A percentile compares a stretch with the other conserved stretches of the same genome.
These are phyloP conservation scores for Sphaerulina musiva DNA, from an alignment of 2,329 filamentous ascomycete genomes.

Conservation along the genomic window DNA sequence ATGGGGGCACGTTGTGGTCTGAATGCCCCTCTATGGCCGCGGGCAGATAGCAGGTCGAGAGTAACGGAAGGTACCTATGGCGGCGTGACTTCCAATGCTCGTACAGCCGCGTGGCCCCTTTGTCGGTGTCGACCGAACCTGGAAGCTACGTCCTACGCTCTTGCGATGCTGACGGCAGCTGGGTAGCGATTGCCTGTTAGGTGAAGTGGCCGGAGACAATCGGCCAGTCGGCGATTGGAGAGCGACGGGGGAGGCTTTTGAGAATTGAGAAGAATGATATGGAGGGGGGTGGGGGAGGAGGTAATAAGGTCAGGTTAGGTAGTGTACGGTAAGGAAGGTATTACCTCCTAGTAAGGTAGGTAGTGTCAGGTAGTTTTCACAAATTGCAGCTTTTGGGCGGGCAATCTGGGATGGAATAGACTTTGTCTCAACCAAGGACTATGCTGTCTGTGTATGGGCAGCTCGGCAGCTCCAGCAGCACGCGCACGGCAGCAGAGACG, in stretches of 20 bases:
- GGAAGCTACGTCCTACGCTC: neutral
- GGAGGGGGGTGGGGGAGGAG: neutral
- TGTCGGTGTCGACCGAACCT: slow-evolving; percentile 1
- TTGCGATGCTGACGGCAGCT: neutral
- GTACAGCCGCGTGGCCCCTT: neutral
- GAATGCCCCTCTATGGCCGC: slow-evolving; percentile 4
- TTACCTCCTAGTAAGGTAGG: too few relatives aligned
- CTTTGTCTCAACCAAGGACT: neutral
- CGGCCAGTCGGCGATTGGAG: neutral
- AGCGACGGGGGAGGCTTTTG: neutral
- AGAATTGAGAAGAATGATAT: neutral
- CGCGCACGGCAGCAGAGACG: neutral
- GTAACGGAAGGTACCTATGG: neutral
- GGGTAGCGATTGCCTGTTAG: slow-evolving; percentile 1
- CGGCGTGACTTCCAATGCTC: neutral
- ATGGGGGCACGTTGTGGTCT: slow-evolving; percentile 4
- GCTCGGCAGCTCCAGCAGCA: too few relatives aligned
- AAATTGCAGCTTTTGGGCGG: too few relatives aligned
- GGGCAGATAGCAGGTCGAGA: neutral
- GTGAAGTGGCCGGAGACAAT: neutral
- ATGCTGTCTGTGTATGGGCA: too few relatives aligned
- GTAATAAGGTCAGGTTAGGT: too few relatives aligned
- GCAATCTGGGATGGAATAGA: neutral
- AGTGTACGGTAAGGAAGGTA: too few relatives aligned
- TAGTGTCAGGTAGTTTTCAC: too few relatives aligned